Evolutionary conservation across 495 filamentous ascomycete species (phyloP).

Genomic region (Thozetella sp.): DNA sequence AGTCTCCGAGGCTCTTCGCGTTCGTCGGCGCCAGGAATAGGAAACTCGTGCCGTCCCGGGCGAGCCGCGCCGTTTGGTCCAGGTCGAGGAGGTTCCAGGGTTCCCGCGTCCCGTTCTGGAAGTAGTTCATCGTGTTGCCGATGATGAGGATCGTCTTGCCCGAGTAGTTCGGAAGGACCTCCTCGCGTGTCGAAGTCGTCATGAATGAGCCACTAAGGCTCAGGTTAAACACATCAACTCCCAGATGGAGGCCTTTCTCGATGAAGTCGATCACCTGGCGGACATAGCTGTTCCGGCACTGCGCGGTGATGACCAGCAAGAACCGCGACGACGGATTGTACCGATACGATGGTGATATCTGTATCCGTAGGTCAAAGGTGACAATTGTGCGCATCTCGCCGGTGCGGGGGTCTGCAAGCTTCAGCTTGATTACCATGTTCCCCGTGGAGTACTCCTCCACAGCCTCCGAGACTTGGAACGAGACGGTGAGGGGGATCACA

Average conservation of each 20-base stretch:
- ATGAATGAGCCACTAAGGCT: constrained; percentile 20
- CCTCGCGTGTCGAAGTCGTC: constrained; percentile 4
- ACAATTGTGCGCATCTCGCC: constrained; percentile 8
- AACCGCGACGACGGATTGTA: constrained; percentile 17
- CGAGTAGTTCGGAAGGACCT: constrained; percentile 15
- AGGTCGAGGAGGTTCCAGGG: constrained; percentile 21
- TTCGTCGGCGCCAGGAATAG: constrained; percentile 15
- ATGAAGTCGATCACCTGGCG: constrained; percentile 17
- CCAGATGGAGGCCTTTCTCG: constrained; percentile 9
- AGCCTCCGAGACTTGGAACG: constrained; percentile 15
- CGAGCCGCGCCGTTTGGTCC: constrained; percentile 9
- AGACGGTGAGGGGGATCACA: constrained; percentile 12
- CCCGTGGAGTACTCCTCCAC: constrained; percentile 16
- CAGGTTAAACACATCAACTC: constrained; percentile 25
- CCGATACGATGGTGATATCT: constrained; percentile 21
- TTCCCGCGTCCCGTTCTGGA: constrained; percentile 17
- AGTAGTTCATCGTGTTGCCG: constrained; percentile 24
- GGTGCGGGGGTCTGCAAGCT: constrained; percentile 17
- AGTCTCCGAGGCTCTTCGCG: constrained; percentile 15
- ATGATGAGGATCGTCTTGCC: constrained; percentile 25
- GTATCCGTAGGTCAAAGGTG: constrained; percentile 19
- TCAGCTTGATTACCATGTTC: constrained; percentile 16
- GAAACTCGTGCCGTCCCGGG: constrained; percentile 17
- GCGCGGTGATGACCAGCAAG: constrained; percentile 22
- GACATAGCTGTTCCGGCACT: constrained; percentile 18